Base-by-base conservation (phyloP, 768 basidiomycete genomes). In the Lentinus tigrinus region DNA sequence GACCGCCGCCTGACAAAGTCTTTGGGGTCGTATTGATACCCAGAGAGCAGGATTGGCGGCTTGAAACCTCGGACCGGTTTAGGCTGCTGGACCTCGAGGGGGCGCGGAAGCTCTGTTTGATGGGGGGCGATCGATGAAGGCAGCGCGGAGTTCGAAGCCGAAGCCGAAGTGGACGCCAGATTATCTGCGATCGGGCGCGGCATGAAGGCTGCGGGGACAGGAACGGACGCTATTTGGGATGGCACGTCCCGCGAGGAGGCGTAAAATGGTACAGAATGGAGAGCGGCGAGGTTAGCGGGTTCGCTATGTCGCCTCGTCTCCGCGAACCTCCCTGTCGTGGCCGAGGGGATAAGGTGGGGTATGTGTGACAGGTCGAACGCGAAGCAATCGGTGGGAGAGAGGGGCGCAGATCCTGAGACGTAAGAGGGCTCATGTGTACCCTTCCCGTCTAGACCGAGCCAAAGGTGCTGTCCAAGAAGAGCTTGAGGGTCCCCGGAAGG, bases 41-140 rank as follows among this genome's bases (percentile, higher is more conserved):
- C 60, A 16, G 39, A 56, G 3, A 42, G 50, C 24, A 61, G 43
- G 55, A 61, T 57, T 40, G 54, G 60, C 51, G 60, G 60, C 60
- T 61, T 61, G 52, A 49, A 61, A 2, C 43, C 60, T 47, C 60
- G 60, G 55, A 61, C 60, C 55, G 60, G 60, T 44, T 46, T 55
- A 16, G 60, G 60, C 43, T 52, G 50, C 52, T 53, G 28, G 39
- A 61, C 52, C 55, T 61, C 60, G 44, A 61, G 48, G 16, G 40
- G 54, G 24, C 58, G 58, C 16, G 58, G 52, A 9, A 61, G 55
- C 47, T 61, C 46, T n/a, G 56, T 61, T 42, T 61, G 51, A 57
- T 61, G 55, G 36, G 60, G 60, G 9, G 60, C 60, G 47, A 61
- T 61, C 60, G 60, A 61, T 61, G 60, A 57, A 16, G 56, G 60